These are phyloP conservation scores for Entomophthora muscae DNA, from an alignment of 371 early-diverging fungal species.

Conservation along the genomic window DNA sequence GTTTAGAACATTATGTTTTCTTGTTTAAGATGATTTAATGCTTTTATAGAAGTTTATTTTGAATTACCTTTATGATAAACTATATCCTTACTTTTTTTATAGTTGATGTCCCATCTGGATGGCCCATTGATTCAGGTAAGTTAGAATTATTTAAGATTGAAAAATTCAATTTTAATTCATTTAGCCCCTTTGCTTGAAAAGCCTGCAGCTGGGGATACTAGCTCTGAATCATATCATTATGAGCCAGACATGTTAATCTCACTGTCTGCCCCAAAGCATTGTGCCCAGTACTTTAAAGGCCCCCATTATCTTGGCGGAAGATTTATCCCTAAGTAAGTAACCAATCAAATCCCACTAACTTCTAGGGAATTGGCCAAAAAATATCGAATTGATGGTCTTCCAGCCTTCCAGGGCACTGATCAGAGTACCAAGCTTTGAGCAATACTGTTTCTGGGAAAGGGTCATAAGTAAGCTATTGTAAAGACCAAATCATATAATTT, in stretches of 20 bases:
- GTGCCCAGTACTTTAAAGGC: conserved; percentile 50
- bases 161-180: neutral
- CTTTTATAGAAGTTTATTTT: too few species aligned
- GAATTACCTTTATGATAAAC: too few species aligned
- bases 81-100: too few species aligned
- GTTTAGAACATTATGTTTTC: too few species aligned
- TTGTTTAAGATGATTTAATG: too few species aligned
- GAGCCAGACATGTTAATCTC: conserved; percentile 69
- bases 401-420: neutral
- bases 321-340: conserved; percentile 45
- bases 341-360: neutral
- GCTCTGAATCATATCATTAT: conserved; percentile 17
- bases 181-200: neutral
- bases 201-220: neutral
- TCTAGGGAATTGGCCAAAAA: neutral
- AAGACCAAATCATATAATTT: too few species aligned
- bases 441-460: too few species aligned
- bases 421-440: neutral
- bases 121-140: conserved; percentile 75
- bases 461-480: too few species aligned
- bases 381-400: neutral
- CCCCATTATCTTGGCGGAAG: conserved; percentile 77
- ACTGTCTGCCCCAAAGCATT: conserved; percentile 74
- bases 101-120: conserved; percentile 88
- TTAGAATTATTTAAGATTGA: neutral